Conservation (phyloP, 345 rosid species). For the Aegle marmelos region DNA sequence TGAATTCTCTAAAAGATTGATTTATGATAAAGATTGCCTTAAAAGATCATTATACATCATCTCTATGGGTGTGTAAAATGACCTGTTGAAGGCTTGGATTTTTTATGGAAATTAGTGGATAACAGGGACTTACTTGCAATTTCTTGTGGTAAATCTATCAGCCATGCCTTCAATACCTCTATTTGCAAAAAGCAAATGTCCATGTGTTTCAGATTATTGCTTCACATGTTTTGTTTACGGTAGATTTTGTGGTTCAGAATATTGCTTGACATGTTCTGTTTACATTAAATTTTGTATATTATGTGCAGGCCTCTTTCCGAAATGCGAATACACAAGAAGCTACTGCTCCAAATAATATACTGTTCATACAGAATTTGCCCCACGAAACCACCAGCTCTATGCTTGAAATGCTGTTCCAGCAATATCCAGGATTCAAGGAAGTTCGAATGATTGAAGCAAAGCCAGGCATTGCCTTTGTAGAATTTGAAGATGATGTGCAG, state of each 20-base stretch:
- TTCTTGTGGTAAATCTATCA: background rate
- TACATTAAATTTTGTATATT: background rate
- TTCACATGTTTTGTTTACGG: background rate
- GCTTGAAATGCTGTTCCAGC: constrained; percentile 77
- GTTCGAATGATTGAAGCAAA: constrained; percentile 88
- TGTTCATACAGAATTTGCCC: constrained; percentile 92
- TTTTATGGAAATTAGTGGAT: background rate
- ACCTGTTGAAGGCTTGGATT: background rate
- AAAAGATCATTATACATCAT: background rate
- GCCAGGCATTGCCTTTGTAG: constrained; percentile 95
- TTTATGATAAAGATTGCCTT: background rate
- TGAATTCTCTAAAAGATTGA: background rate
- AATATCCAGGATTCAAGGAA: constrained; percentile 89
- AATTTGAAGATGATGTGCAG: constrained; percentile 81
- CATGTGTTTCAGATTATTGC: background rate
- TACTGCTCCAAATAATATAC: constrained; percentile 73
- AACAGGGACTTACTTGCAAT: background rate
- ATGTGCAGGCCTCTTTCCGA: constrained; percentile 53
- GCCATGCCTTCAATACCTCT: background rate
- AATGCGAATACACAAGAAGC: constrained; percentile 47
- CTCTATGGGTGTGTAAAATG: background rate
- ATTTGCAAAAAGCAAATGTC: background rate
- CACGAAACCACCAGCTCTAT: constrained; percentile 75
- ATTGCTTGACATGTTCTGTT: background rate
- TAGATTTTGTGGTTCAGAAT: background rate